phyloP scores from a whole-genome alignment of 78 protist species.

The Cavenderia fasciculata region DNA sequence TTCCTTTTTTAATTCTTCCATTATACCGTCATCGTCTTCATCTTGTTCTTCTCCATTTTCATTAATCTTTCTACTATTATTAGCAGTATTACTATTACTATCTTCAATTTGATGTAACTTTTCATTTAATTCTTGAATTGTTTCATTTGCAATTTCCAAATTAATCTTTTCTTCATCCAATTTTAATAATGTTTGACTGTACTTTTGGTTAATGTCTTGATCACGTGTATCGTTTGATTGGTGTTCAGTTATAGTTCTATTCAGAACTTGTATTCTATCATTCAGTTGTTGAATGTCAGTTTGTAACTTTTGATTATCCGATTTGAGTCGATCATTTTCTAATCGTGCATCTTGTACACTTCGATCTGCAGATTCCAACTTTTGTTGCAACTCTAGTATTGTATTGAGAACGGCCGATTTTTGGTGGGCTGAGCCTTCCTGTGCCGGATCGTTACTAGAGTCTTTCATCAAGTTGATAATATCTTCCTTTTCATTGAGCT shows the following conservation, averaged over 20 bases:
- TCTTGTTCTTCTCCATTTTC: conserved; percentile 3
- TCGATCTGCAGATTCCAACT: background rate
- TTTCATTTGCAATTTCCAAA: conserved; percentile 48
- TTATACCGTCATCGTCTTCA: background rate
- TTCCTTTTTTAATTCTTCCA: background rate
- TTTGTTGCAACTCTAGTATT: background rate
- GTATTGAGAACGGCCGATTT: background rate
- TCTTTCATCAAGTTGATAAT: background rate
- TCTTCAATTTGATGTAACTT: no score
- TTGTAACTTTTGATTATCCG: background rate
- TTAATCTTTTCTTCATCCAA: conserved; percentile 41
- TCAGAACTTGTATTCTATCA: background rate
- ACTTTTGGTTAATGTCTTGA: background rate
- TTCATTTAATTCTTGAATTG: conserved; percentile 8
- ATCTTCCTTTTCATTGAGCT: conserved; percentile 8
- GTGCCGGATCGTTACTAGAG: background rate
- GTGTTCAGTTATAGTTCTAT: background rate
- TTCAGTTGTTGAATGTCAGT: background rate
- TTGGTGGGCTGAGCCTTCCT: no score
- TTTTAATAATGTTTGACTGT: background rate
- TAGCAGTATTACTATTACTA: background rate
- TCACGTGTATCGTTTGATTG: background rate
- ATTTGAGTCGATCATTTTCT: background rate
- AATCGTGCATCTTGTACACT: no score
- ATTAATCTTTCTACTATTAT: background rate